Conservation (phyloP, 2,329 filamentous ascomycete species). For the Aciculosporium take region DNA sequence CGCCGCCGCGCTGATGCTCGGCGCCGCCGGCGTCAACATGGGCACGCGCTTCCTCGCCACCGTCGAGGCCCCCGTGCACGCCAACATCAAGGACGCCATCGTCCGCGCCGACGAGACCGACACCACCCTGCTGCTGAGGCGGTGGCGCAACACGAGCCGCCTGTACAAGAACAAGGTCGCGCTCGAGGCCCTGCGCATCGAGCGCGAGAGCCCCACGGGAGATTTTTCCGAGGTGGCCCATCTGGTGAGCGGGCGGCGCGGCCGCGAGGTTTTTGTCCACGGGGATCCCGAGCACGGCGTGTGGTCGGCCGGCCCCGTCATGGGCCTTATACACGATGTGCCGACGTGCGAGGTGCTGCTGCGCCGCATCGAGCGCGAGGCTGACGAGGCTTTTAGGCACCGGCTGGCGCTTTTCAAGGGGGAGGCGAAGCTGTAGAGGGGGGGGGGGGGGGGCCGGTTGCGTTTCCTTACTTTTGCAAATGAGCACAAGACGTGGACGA, state of each 20-base stretch:
- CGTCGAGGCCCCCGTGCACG: constrained; percentile 79
- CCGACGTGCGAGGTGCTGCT: constrained; percentile 59
- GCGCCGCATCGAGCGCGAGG: constrained; percentile 63
- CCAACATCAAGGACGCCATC: constrained; percentile 88
- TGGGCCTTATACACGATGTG: constrained; percentile 74
- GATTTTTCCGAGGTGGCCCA: constrained; percentile 83
- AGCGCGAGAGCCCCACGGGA: constrained; percentile 67
- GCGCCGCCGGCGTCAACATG: constrained; percentile 95
- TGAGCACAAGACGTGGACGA: not conserved
- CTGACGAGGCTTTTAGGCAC: constrained; percentile 49
- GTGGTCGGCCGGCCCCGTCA: constrained; percentile 95
- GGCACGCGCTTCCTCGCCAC: constrained; percentile 97
- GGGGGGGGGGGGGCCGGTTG: too few relatives aligned
- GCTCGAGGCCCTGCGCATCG: constrained; percentile 64
- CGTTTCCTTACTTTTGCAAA: too few relatives aligned
- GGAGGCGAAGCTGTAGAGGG: constrained; percentile 44
- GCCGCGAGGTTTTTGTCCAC: constrained; percentile 79
- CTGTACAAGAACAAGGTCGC: constrained; percentile 87
- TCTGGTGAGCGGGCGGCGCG: constrained; percentile 79
- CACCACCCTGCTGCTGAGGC: constrained; percentile 71
- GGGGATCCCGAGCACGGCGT: constrained; percentile 86
- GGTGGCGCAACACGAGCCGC: constrained; percentile 86
- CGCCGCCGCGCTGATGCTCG: constrained; percentile 77
- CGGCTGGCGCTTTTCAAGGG: constrained; percentile 40
- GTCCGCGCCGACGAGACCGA: constrained; percentile 80